Conservation (phyloP, 208 protist genomes). For the Leishmania major region DNA sequence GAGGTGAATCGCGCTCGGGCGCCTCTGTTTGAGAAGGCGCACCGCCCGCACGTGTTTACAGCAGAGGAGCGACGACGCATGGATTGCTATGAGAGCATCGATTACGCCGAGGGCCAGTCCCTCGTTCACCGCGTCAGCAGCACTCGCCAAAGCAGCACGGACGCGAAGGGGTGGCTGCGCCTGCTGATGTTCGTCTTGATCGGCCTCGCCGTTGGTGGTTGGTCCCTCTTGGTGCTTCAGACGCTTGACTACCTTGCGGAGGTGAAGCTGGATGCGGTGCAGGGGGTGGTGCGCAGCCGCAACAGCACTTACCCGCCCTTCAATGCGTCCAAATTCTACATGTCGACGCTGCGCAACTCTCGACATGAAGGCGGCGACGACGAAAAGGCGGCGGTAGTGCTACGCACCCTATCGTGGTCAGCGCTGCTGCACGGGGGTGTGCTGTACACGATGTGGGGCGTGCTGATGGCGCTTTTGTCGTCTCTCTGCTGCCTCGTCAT, state of each 20-base stretch:
- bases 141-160: conserved; percentile 14
- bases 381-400: conserved; percentile 8
- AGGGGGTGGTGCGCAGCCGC: conserved; percentile 34
- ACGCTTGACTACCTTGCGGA: conserved; percentile 64
- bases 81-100: conserved; percentile 82
- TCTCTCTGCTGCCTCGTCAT: conserved; percentile 77
- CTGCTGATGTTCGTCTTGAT: conserved; percentile 65
- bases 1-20: conserved; percentile 43
- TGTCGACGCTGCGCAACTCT: neutral
- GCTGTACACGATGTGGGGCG: conserved; percentile 44
- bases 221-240: conserved; percentile 72
- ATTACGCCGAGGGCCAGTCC: conserved; percentile 69
- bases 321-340: neutral
- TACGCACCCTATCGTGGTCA: conserved; percentile 26
- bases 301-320: conserved; percentile 3
- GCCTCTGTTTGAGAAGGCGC: conserved; percentile 53
- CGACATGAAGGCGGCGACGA: neutral
- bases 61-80: conserved; percentile 67
- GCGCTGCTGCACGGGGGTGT: conserved; percentile 38
- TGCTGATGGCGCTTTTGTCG: conserved; percentile 49
- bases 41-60: conserved; percentile 60
- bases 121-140: conserved; percentile 48
- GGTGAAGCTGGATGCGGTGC: conserved; percentile 42
- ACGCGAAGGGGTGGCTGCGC: conserved; percentile 52
- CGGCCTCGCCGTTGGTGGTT: conserved; percentile 60